phyloP scores from a whole-genome alignment of 2,329 filamentous ascomycete species.

The Aspergillus ibericus region DNA sequence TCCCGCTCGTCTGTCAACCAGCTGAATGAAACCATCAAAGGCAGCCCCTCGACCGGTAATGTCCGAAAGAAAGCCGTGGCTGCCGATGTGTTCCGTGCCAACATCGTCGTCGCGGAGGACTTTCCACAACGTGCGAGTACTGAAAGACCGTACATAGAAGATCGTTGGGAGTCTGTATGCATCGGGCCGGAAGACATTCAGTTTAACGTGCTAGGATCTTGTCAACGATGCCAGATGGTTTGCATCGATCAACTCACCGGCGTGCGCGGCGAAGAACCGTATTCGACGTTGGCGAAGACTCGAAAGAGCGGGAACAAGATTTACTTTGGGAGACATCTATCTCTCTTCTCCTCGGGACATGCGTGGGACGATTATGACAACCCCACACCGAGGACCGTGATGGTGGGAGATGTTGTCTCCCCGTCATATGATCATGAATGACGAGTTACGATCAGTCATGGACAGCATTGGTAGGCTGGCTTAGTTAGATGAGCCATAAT shows the following conservation, averaged over 20 bases:
- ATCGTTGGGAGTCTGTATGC: slow-evolving; percentile 68
- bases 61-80: slow-evolving; percentile 56
- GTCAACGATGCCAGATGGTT: slow-evolving; percentile 92
- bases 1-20: slow-evolving; percentile 75
- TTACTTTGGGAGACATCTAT: slow-evolving; percentile 79
- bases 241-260: slow-evolving; percentile 86
- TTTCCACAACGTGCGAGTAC: slow-evolving; percentile 43
- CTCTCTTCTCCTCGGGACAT: slow-evolving; percentile 38
- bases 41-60: slow-evolving; percentile 36
- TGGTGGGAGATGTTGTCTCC: slow-evolving; percentile 42
- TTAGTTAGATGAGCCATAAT: background rate
- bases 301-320: slow-evolving; percentile 80
- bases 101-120: slow-evolving; percentile 70
- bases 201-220: slow-evolving; percentile 71
- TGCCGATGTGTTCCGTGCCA: slow-evolving; percentile 80
- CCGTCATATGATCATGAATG: slow-evolving; percentile 28
- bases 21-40: slow-evolving; percentile 71
- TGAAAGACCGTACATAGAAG: slow-evolving; percentile 72
- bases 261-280: slow-evolving; percentile 77
- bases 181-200: slow-evolving; percentile 54
- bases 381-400: slow-evolving; percentile 29
- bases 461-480: background rate
- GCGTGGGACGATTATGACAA: slow-evolving; percentile 15
- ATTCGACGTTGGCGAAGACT: slow-evolving; percentile 83
- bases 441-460: slow-evolving; percentile 1